Percentiles rank a stretch among this genome's conserved stretches.
Conservation (phyloP, 805 yeast species). For the Blastobotrys chiropterorum region DNA sequence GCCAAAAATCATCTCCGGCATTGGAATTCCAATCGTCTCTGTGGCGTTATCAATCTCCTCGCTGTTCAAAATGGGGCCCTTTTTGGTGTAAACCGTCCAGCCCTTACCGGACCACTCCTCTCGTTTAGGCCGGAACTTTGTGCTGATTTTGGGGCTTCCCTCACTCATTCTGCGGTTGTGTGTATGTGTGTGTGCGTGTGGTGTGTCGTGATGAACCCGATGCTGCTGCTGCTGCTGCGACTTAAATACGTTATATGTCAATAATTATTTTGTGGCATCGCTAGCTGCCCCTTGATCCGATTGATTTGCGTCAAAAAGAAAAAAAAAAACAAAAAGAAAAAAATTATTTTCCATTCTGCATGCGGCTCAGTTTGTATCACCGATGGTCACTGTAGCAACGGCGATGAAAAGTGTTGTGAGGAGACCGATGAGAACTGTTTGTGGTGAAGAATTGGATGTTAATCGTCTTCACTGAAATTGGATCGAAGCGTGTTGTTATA, state of each 20-base stretch:
- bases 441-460: too few species aligned
- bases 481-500: too few species aligned
- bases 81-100: slow-evolving; percentile 70
- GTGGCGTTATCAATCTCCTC: slow-evolving; percentile 67
- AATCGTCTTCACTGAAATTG: too few species aligned
- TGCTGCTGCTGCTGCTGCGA: too few species aligned
- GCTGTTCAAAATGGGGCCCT: slow-evolving; percentile 72
- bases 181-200: neutral
- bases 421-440: too few species aligned
- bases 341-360: neutral
- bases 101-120: slow-evolving; percentile 40
- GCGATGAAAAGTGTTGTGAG: too few species aligned
- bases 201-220: neutral
- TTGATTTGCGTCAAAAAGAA: neutral
- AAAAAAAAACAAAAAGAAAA: too few species aligned
- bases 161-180: neutral
- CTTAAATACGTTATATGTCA: neutral
- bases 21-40: slow-evolving; percentile 59
- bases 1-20: slow-evolving; percentile 98
- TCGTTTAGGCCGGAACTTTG: slow-evolving; percentile 1
- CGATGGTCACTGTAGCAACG: neutral
- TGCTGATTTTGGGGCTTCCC: neutral
- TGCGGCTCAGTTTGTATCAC: too few species aligned
- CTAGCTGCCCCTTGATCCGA: neutral
- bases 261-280: neutral